Base-by-base conservation (phyloP, 352 stramenopile species). In the Phytophthora meadii region DNA sequence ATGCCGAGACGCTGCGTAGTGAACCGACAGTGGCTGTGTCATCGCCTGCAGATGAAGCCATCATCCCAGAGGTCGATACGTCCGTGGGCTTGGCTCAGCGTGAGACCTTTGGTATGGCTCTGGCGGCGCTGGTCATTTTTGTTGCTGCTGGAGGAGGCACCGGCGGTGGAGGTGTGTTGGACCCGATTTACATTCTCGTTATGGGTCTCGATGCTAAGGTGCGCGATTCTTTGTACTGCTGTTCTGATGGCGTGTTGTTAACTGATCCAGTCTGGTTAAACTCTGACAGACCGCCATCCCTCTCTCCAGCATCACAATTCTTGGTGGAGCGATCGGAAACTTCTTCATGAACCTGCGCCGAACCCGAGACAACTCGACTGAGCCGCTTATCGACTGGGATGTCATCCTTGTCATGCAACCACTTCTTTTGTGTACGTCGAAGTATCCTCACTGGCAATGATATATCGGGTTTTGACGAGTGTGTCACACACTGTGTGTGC, bases 351-450 rank as follows among this genome's bases (percentile, higher is more conserved):
- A 99, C 69, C 49, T 90, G 5, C 67, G 65, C 19, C 98, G 97
- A 72, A 80, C 93, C 19, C 94, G 98, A 59, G 89, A 93, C 15
- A 72, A 86, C 30, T 92, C 90, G 2, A 90, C 97, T 52, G 65
- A 93, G 37, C 93, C 95, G 15, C 78, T 99, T 5, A 97, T 99
- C 10, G 95, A 99, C 81, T 99, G 97, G 97, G 95, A 99, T 74
- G 81, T 98, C 32, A 97, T 99, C 52, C 68, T 99, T 11, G 87
- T 98, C 8, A 98, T 99, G 95, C 95, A 99, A 74, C 97, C 97
- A 5, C 80, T 98, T 68, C 66, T 91, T 6, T 37, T 91, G 40
- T 79, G 82, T 91, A 82, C 51, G 79, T 78, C n/a, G 3, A 17
- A 17, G 3, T 60, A 49, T 28, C 15, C 24, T 42, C 32, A 24